Base-by-base conservation (phyloP, 345 rosid species). In the Lenwebbia sp. region DNA sequence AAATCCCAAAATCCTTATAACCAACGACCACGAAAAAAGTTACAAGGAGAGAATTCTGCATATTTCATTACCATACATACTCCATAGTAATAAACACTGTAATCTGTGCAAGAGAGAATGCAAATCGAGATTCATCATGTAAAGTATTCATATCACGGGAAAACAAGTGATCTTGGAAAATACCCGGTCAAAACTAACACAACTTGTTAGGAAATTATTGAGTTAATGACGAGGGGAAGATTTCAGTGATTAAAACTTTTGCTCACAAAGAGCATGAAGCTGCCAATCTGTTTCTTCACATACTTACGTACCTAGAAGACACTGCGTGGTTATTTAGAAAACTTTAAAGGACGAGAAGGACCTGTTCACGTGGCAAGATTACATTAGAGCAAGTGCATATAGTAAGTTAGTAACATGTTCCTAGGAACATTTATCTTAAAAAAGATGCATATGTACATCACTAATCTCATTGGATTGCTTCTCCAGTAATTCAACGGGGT, bases 1-100 rank as follows among this genome's bases (percentile, higher is more conserved):
- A 65, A 65, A 65, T 65, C 41, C 83, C 84, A 88, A 90, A 83
- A 89, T 86, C 65, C 49, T 82, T 55, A 84, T 49, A 86, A 60
- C 83, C 84, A 58, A 84, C 50, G 52, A 81, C 87, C 28, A 88
- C 53, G 76, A 55, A 52, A 40, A 85, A 37, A 41, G 85, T 62
- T 65, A 85, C 54, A 58, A 3, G 22, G 60, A 88, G 53, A 85
- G 23, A 74, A 41, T 28, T 40, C 76, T 11, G 83, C 15, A 28
- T n/a, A 33, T 13, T 55, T 88, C 86, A 50, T 56, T 83, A 44
- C 44, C 58, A 47, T 47, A 56, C 65, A 65, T 74, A 33, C 54
- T 50, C 26, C 21, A 37, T 40, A 70, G 44, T 30, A 83, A 25
- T n/a, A 82, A 17, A 51, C 84, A 49, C 56, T 41, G 26, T 28